A percentile compares a stretch with the other conserved stretches of the same genome.
Evolutionary conservation across 2,329 filamentous ascomycete species (phyloP).

Genomic region (Venturia oleaginea): DNA sequence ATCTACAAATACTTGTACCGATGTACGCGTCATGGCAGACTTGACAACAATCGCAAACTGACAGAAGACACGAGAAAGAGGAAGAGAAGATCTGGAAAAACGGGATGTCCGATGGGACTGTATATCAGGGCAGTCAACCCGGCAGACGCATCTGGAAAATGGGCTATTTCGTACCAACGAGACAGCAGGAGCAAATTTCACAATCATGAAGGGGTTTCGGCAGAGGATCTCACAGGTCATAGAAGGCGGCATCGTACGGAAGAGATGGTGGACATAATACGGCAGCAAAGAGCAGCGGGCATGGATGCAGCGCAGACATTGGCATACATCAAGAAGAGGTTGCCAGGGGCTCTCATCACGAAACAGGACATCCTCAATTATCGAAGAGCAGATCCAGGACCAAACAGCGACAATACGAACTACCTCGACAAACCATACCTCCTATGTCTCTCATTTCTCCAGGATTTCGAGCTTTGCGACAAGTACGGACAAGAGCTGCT

Average conservation of each 20-base stretch:
- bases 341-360: constrained; percentile 12
- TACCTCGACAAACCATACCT: constrained; percentile 13
- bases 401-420: constrained; percentile 11
- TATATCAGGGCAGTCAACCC: constrained; percentile 12
- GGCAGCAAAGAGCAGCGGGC: constrained; percentile 10
- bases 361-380: constrained; percentile 13
- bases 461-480: constrained; percentile 8
- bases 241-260: constrained; percentile 11
- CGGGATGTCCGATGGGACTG: constrained; percentile 13
- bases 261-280: constrained; percentile 12
- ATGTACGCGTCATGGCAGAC: constrained; percentile 15
- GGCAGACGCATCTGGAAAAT: constrained; percentile 6
- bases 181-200: constrained; percentile 13
- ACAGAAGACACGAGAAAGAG: constrained; percentile 12
- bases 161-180: constrained; percentile 12
- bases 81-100: constrained; percentile 13
- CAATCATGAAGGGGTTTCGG: constrained; percentile 12
- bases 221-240: constrained; percentile 13
- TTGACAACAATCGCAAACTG: constrained; percentile 15
- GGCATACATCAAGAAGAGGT: constrained; percentile 14
- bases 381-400: constrained; percentile 9
- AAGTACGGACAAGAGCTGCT: constrained; percentile 10
- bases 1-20: constrained; percentile 13
- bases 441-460: constrained; percentile 6
- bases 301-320: constrained; percentile 13